Conservation (phyloP, 2,329 filamentous ascomycete species). For the Clonostachys rhizophaga region DNA sequence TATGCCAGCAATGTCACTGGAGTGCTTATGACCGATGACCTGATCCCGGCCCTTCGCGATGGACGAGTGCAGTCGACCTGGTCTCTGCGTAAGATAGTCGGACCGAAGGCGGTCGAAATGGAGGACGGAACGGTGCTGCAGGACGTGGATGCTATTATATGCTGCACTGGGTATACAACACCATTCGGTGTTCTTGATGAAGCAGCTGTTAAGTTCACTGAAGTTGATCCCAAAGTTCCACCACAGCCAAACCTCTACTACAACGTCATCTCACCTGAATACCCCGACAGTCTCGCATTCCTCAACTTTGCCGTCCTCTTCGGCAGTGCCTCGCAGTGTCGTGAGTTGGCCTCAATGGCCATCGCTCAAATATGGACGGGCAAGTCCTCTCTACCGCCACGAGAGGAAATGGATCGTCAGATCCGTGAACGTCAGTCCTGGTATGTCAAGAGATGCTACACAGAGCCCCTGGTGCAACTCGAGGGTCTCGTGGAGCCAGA, state of each 20-base stretch:
- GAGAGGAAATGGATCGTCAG: constrained; percentile 21
- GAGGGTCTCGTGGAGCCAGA: constrained; percentile 13
- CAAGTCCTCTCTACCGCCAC: constrained; percentile 23
- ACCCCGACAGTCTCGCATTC: constrained; percentile 32
- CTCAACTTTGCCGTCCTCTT: constrained; percentile 24
- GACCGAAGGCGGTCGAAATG: constrained; percentile 11
- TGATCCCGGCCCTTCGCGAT: constrained; percentile 8
- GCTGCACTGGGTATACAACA: constrained; percentile 22
- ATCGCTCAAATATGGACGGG: constrained; percentile 35
- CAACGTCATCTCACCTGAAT: constrained; percentile 31
- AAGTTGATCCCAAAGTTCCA: constrained; percentile 5
- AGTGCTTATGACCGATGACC: constrained; percentile 9
- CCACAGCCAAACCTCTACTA: constrained; percentile 27
- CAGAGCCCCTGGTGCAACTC: constrained; percentile 6
- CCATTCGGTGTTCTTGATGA: constrained; percentile 11
- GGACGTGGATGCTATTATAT: constrained; percentile 18
- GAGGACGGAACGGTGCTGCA: constrained; percentile 15
- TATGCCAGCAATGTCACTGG: constrained; percentile 7
- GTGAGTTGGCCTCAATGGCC: constrained; percentile 32
- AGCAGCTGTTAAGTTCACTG: constrained; percentile 1
- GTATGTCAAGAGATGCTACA: constrained; percentile 6
- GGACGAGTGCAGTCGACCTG: constrained; percentile 5
- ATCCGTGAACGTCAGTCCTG: constrained; percentile 5
- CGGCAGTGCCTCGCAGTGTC: constrained; percentile 22
- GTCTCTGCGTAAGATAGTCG: constrained; percentile 7